Conservation (phyloP, 1,284 basidiomycete genomes). For the Leccinum pallidistipes region DNA sequence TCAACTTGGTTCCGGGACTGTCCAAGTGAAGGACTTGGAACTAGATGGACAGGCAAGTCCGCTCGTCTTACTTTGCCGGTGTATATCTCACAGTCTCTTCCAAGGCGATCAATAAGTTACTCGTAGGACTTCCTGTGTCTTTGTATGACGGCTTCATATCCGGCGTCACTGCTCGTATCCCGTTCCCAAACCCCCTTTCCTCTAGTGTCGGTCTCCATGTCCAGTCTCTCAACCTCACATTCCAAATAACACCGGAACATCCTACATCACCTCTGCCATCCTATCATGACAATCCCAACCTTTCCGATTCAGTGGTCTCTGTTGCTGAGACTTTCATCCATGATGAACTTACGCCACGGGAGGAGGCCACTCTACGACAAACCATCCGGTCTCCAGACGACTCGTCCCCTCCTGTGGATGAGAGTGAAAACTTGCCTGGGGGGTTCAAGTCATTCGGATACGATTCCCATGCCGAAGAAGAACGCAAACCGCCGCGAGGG, state of each 20-base stretch:
- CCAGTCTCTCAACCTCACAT: slow-evolving; percentile 60
- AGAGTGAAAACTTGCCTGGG: slow-evolving; percentile 55
- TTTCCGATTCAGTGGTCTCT: slow-evolving; percentile 76
- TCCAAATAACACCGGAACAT: slow-evolving; percentile 47
- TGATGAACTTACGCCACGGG: slow-evolving; percentile 70
- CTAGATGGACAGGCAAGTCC: slow-evolving; percentile 68
- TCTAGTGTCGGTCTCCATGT: slow-evolving; percentile 69
- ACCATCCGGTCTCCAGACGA: slow-evolving; percentile 56
- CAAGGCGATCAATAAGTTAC: slow-evolving; percentile 79
- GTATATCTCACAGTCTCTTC: slow-evolving; percentile 15
- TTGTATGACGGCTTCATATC: slow-evolving; percentile 74
- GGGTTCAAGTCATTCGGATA: slow-evolving; percentile 58
- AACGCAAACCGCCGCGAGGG: slow-evolving; percentile 28
- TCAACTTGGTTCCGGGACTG: slow-evolving; percentile 85
- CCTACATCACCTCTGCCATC: slow-evolving; percentile 15
- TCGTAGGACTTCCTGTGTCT: slow-evolving; percentile 68
- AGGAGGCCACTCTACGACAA: slow-evolving; percentile 71
- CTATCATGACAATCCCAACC: slow-evolving; percentile 38
- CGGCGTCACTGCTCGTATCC: slow-evolving; percentile 73
- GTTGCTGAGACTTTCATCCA: slow-evolving; percentile 86
- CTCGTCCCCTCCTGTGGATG: slow-evolving; percentile 34
- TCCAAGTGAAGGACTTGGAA: slow-evolving; percentile 84
- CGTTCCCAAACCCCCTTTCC: slow-evolving; percentile 74
- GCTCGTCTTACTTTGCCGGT: slow-evolving; percentile 10
- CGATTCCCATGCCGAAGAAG: slow-evolving; percentile 38